phyloP scores from a whole-genome alignment of 2,329 filamentous ascomycete genomes.

The Huntiella decipiens region DNA sequence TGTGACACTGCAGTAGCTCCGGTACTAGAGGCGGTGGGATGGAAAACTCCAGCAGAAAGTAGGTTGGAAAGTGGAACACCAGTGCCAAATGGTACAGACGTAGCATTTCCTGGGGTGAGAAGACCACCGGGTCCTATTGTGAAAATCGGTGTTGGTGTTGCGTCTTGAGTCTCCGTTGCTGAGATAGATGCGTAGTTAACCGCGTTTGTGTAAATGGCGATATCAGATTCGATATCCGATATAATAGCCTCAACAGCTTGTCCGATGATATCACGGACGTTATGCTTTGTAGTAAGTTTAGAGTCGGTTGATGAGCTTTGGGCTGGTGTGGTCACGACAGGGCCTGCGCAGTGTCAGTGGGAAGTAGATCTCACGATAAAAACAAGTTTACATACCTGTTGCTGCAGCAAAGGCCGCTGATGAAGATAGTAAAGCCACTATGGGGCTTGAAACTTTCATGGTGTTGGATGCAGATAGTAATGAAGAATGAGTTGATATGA shows the following conservation, averaged over 20 bases:
- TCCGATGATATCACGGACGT: neutral
- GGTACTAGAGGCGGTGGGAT: neutral
- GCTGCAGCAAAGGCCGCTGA: neutral
- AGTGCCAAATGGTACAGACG: neutral
- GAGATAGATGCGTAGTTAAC: neutral
- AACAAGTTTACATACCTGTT: neutral
- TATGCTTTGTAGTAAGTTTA: neutral
- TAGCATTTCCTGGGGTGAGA: neutral
- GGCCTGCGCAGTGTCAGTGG: too few relatives aligned
- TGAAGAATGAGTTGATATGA: neutral
- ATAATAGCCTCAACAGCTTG: neutral
- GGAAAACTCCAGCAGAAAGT: neutral
- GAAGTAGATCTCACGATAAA: too few relatives aligned
- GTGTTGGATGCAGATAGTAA: neutral
- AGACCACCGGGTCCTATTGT: neutral
- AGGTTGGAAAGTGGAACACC: neutral
- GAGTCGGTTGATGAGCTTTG: neutral
- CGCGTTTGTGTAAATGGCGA: slow-evolving; percentile 4
- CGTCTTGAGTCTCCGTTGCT: neutral
- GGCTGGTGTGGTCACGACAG: too few relatives aligned
- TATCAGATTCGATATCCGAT: slow-evolving; percentile 1
- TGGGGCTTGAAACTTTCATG: neutral
- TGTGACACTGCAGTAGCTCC: neutral
- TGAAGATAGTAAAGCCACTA: neutral
- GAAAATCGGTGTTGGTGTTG: neutral